Conservation (phyloP, 2,329 filamentous ascomycete species). For the Ceratocystis ficicola region DNA sequence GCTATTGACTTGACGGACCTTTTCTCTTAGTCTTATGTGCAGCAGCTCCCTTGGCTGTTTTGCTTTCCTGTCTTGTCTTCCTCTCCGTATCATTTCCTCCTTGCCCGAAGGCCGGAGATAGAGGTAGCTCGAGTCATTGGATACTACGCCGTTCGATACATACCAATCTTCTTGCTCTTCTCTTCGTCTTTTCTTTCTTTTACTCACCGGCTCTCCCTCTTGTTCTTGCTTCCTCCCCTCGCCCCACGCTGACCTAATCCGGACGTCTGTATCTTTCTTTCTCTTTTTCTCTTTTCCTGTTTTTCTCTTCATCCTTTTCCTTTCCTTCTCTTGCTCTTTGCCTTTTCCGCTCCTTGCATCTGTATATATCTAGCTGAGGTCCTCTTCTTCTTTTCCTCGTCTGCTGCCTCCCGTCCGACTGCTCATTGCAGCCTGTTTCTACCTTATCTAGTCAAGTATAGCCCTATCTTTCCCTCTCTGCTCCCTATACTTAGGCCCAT, state of each 20-base stretch:
- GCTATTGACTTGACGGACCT: too few species aligned
- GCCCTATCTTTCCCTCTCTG: neutral
- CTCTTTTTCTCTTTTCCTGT: too few species aligned
- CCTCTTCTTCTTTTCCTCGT: neutral
- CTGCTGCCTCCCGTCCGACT: neutral
- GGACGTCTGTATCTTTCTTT: too few species aligned
- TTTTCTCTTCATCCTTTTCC: neutral
- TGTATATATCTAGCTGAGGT: neutral
- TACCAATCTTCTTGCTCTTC: too few species aligned
- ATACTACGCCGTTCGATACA: too few species aligned
- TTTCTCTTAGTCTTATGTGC: too few species aligned
- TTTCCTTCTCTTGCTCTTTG: neutral
- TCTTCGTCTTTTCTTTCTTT: constrained; percentile 10
- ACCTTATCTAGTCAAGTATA: neutral
- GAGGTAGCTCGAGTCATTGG: too few species aligned
- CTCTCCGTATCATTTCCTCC: too few species aligned
- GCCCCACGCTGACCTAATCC: neutral
- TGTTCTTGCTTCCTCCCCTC: neutral
- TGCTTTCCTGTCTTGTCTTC: too few species aligned
- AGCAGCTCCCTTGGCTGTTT: too few species aligned
- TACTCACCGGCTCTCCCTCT: neutral
- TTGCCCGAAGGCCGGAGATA: too few species aligned
- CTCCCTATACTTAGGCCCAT: neutral
- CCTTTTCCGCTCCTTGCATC: neutral
- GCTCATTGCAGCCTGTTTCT: neutral